Base-by-base conservation (phyloP, 2,329 filamentous ascomycete species). In the Escovopsis weberi region DNA sequence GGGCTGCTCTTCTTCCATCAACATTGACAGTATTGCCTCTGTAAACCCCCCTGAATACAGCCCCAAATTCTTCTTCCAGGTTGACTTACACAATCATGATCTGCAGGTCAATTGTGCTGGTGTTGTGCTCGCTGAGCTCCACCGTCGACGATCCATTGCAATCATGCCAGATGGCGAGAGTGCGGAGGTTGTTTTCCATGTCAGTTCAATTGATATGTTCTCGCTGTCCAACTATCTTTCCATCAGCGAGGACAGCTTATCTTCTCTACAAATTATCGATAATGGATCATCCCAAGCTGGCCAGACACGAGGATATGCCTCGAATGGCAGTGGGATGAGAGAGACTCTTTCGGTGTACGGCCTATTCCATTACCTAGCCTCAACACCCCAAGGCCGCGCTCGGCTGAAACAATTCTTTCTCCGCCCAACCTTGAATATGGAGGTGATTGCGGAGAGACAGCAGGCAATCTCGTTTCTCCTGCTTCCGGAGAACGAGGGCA, bases 331-430 rank as follows among this genome's bases (percentile, higher is more conserved):
- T 1, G 79, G 74, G 18, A 72, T 74, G 1, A 94, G 89, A 58
- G 87, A 94, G 62, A 82, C 78, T 12, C 68, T 91, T 1, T 96
- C 85, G 0, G 64, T 94, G 0, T 94, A 83, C 57, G 88, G 85
- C 0, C 65, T 96, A 0, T 93, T 95, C 47, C 77, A 82, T 45
- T 69, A 77, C 43, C 65, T 91, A 28, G 78, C 82, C 26, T 73
- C 73, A 43, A 95, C 87, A 4, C 72, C 82, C 1, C 87, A 95
- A 57, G 91, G 91, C 0, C 85, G 78, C 51, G 55, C 65, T 26
- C 70, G 74, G 37, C 68, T 98, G 5, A 80, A 84, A n/a, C 80
- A 85, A 51, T 73, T 83, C 41, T 91, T 98, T 50, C 64, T 95
- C 7, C 78, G 83, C 0, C 91, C 91, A 19, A 85, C 78, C 28